phyloP scores from a whole-genome alignment of 768 basidiomycete genomes.

The Lactarius sp. region DNA sequence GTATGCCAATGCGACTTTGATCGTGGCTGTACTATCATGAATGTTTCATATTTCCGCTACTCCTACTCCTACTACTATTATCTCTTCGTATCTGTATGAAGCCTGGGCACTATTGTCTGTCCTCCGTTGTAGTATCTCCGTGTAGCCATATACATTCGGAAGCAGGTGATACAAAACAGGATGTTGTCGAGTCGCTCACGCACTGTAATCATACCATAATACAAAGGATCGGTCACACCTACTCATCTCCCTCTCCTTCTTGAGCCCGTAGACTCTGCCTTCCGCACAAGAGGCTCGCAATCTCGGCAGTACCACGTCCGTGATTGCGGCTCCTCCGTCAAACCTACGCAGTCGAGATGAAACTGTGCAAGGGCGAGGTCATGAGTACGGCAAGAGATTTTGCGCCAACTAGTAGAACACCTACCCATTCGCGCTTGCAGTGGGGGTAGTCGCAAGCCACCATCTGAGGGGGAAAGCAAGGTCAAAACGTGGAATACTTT shows the following conservation, averaged over 20 bases:
- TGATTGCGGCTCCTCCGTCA: slow-evolving; percentile 49
- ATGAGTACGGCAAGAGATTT: not conserved
- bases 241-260: slow-evolving; percentile 34
- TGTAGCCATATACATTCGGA: not conserved
- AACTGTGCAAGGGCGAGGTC: slow-evolving; percentile 44
- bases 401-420: slow-evolving; percentile 29
- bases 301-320: slow-evolving; percentile 69
- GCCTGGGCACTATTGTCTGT: not conserved
- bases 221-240: not conserved
- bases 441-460: slow-evolving; percentile 73
- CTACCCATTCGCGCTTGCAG: slow-evolving; percentile 81
- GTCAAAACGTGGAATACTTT: not conserved
- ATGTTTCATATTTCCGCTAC: not conserved
- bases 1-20: no score
- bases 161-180: slow-evolving; percentile 4
- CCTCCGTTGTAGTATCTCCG: not conserved
- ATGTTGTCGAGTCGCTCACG: not conserved
- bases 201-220: not conserved
- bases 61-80: not conserved
- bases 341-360: slow-evolving; percentile 63
- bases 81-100: not conserved
- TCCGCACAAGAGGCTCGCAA: slow-evolving; percentile 37
- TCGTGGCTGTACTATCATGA: not conserved
- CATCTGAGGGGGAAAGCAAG: slow-evolving; percentile 50
- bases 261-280: slow-evolving; percentile 31